Percentiles rank a stretch among this genome's conserved stretches.
phyloP scores from a whole-genome alignment of 2,329 filamentous ascomycete genomes.

The Cordyceps javanica region DNA sequence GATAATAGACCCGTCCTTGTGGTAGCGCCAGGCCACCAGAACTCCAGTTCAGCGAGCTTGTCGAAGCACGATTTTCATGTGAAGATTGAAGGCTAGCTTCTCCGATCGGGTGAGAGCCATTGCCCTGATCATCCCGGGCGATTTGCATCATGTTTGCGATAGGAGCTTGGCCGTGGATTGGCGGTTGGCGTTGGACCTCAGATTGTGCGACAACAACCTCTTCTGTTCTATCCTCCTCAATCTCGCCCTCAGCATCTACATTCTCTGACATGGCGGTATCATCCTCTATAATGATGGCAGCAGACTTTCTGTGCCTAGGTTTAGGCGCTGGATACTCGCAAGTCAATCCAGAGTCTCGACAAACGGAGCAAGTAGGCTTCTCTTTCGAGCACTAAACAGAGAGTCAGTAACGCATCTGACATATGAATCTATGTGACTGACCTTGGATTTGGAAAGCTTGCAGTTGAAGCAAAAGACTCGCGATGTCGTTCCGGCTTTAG shows the following conservation, averaged over 20 bases:
- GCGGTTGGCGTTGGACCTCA: background rate
- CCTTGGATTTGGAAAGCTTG: conserved; percentile 29
- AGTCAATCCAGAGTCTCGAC: conserved; percentile 22
- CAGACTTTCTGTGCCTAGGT: conserved; percentile 20
- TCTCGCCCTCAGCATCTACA: conserved; percentile 14
- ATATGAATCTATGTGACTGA: conserved; percentile 17
- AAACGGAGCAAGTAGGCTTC: conserved; percentile 34
- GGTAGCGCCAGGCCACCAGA: conserved; percentile 15
- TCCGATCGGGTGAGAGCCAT: conserved; percentile 4
- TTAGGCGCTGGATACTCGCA: conserved; percentile 36
- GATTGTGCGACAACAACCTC: background rate
- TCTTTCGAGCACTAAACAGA: conserved; percentile 34
- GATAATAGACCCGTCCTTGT: conserved; percentile 17
- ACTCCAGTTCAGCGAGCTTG: conserved; percentile 1
- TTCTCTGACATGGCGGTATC: conserved; percentile 12
- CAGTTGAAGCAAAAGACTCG: conserved; percentile 32
- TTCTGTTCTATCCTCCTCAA: conserved; percentile 1
- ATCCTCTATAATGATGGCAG: conserved; percentile 15
- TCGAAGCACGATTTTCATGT: background rate
- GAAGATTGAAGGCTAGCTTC: background rate
- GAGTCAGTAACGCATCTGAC: conserved; percentile 15
- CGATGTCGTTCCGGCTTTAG: conserved; percentile 23
- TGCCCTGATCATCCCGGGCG: background rate
- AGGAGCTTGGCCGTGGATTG: background rate
- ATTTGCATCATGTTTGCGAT: conserved; percentile 8